Evolutionary conservation across 1,139 yeast genomes (phyloP), one percentile per base, ranked within the genome.

Genomic region (Casaregolazyma suthepensis): DNA sequence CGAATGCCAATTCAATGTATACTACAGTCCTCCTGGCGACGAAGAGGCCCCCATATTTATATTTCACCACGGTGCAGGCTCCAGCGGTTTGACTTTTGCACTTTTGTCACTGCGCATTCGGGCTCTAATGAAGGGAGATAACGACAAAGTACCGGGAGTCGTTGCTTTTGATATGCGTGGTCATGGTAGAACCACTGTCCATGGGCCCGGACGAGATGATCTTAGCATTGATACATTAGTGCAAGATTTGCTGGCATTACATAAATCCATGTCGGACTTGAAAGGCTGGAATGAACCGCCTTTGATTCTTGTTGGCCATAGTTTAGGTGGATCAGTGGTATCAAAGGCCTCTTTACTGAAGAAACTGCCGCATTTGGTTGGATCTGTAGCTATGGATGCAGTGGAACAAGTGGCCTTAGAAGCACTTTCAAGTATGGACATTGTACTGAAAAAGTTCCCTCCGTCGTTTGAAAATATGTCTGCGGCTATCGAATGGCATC

Each of bases 61-160:
- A 1, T 82, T 83, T 59, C 94, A 88, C 59, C 99, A 93, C 67
- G 99, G 99, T 4, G 97, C 97, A 1, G 99, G 98, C 0, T 90
- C 97, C 1, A 81, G 88, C 2, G 89, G 86, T 0, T 73, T 88
- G 71, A 77, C 96, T 0, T 93, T 87, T 73, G 88, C 88, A 0
- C 69, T 71, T 38, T 66, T 85, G 37, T 70, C 81, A 0, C 70
- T 67, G 57, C 64, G 71, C 13, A 51, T 80, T 52, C 55, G 60
- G n/a, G 57, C 58, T 45, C 65, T 43, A 51, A 70, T 59, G 72
- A 63, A 37, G 50, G 46, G 43, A 12, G 53, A 52, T 23, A 61
- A 67, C 3, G 64, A 59, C 5, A 63, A 66, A 5, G 60, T 62
- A 2, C 78, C 80, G 4, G 96, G 94, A 0, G 68, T 85, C 1